These are phyloP conservation scores for Schizophyllum amplum DNA, from an alignment of 1,284 basidiomycete genomes.

Conservation along the genomic window DNA sequence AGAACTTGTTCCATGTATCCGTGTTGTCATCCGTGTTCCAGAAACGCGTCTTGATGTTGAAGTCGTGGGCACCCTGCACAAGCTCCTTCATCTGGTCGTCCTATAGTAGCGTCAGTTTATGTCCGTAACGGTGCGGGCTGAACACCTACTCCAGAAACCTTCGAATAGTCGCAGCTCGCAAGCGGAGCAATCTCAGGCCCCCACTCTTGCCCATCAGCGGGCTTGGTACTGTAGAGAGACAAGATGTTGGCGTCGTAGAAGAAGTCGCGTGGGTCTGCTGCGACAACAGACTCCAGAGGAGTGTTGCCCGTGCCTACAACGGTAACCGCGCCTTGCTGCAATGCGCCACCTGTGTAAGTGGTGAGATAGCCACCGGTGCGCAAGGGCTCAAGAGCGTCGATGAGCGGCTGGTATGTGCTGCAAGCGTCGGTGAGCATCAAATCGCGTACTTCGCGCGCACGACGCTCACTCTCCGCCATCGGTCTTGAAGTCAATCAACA, in stretches of 20 bases:
- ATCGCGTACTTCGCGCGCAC: neutral
- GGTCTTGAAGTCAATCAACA: conserved; percentile 46
- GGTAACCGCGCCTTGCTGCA: conserved; percentile 31
- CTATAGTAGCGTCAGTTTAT: conserved; percentile 24
- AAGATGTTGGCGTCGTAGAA: conserved; percentile 46
- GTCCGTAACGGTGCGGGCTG: conserved; percentile 34
- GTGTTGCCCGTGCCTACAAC: conserved; percentile 49
- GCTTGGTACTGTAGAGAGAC: neutral
- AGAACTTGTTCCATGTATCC: conserved; percentile 34
- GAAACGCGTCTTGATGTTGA: conserved; percentile 40
- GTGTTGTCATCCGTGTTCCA: conserved; percentile 44
- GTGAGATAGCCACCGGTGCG: conserved; percentile 38
- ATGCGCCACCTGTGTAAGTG: conserved; percentile 33
- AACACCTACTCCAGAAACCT: conserved; percentile 40
- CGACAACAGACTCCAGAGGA: conserved; percentile 40
- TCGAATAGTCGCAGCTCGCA: conserved; percentile 42
- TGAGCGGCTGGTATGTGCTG: conserved; percentile 38
- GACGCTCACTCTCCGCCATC: conserved; percentile 32
- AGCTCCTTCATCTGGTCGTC: conserved; percentile 21
- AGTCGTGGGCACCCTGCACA: conserved; percentile 35
- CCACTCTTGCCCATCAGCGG: conserved; percentile 7
- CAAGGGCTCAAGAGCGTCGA: conserved; percentile 39
- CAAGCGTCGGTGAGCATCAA: neutral
- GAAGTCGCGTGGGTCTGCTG: conserved; percentile 36
- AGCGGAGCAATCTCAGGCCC: conserved; percentile 36